Conservation (phyloP, 2,329 filamentous ascomycete species). For the Elsinoe ampelina region DNA sequence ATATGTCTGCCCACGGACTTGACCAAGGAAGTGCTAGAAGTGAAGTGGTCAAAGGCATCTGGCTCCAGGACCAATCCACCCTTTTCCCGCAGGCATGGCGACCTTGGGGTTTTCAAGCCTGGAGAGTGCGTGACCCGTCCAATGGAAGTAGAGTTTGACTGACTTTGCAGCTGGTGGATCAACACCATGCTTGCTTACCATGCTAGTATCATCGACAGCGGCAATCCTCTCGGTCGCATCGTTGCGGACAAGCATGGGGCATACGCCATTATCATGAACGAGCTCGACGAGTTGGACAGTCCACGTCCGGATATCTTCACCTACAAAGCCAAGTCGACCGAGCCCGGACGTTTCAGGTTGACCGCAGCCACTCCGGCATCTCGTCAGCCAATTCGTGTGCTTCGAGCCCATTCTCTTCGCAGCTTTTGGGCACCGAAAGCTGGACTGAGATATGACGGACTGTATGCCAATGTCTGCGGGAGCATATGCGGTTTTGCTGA, state of each 20-base stretch:
- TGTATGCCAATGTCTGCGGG: slow-evolving; percentile 28
- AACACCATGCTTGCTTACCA: slow-evolving; percentile 38
- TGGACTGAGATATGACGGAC: slow-evolving; percentile 40
- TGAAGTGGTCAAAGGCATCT: slow-evolving; percentile 26
- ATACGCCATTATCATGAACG: slow-evolving; percentile 38
- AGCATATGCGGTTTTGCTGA: background rate
- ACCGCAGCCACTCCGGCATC: slow-evolving; percentile 34
- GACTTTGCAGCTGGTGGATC: slow-evolving; percentile 40
- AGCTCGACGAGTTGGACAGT: slow-evolving; percentile 31
- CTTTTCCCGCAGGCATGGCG: slow-evolving; percentile 28
- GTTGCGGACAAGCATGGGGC: slow-evolving; percentile 34
- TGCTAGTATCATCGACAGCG: slow-evolving; percentile 39
- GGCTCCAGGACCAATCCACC: slow-evolving; percentile 26
- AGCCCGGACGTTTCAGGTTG: slow-evolving; percentile 36
- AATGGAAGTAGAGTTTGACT: background rate
- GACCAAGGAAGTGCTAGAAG: slow-evolving; percentile 29
- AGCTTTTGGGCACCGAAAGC: slow-evolving; percentile 39
- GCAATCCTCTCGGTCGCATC: slow-evolving; percentile 34
- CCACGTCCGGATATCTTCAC: slow-evolving; percentile 29
- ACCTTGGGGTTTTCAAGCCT: slow-evolving; percentile 39
- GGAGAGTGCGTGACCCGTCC: slow-evolving; percentile 32
- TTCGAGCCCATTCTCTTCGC: slow-evolving; percentile 36
- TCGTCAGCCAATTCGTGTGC: slow-evolving; percentile 34
- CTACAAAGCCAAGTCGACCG: slow-evolving; percentile 32
- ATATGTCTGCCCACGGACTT: slow-evolving; percentile 32